Evolutionary conservation across 140 eudicot genomes (phyloP).

Genomic region (Stevia rebaudiana): DNA sequence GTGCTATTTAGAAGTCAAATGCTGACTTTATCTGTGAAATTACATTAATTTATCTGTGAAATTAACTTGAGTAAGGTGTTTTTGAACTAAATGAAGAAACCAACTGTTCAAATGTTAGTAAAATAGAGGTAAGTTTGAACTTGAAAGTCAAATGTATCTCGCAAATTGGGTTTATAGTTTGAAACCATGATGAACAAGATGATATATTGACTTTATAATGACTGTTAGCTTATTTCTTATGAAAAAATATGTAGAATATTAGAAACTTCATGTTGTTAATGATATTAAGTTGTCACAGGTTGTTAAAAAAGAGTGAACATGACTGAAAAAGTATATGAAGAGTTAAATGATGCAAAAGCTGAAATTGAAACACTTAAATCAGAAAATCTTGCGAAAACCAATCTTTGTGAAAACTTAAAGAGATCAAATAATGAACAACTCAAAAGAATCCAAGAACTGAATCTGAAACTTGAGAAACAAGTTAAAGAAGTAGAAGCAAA

Average conservation of each 20-base stretch:
- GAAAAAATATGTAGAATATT: background rate
- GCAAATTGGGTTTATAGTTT: background rate
- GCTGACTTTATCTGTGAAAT: background rate
- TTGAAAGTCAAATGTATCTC: background rate
- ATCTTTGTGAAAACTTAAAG: conserved; percentile 49
- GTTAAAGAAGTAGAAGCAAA: conserved; percentile 37
- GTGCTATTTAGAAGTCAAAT: background rate
- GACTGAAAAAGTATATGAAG: conserved; percentile 47
- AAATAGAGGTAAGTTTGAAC: background rate
- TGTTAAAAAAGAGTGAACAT: conserved; percentile 34
- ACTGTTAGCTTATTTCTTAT: background rate
- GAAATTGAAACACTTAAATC: conserved; percentile 66
- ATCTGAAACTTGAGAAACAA: conserved; percentile 48
- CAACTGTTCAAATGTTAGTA: background rate
- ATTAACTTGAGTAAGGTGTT: background rate
- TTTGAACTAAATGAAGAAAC: too few species aligned
- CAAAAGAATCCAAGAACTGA: conserved; percentile 51
- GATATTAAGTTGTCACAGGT: conserved; percentile 27
- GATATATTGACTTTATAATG: background rate
- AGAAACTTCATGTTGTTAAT: conserved; percentile 1
- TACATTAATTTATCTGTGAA: background rate
- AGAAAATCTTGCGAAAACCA: conserved; percentile 37
- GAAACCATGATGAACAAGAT: background rate
- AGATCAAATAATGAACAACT: conserved; percentile 48
- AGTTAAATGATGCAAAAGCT: conserved; percentile 67